Evolutionary conservation across 495 filamentous ascomycete species (phyloP).

Genomic region (Tuber indicum): DNA sequence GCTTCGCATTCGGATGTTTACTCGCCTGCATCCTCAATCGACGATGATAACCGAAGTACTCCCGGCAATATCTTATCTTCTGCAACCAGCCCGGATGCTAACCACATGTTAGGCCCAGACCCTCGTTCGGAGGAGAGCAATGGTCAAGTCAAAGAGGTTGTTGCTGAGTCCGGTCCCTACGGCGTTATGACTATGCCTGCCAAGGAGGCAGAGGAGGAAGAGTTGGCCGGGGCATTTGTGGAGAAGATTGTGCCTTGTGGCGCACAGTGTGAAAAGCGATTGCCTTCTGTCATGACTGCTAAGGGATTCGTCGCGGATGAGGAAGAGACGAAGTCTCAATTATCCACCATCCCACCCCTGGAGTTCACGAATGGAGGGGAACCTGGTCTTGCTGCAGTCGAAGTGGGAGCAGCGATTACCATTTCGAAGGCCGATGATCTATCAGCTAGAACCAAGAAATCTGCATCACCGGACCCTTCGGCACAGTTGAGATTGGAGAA

Average conservation of each 20-base stretch:
- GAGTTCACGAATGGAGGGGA: constrained; percentile 11
- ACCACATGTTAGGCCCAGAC: constrained; percentile 33
- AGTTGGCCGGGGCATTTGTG: constrained; percentile 4
- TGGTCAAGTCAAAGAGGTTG: constrained; percentile 15
- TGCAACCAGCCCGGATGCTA: constrained; percentile 41
- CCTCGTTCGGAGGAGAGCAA: constrained; percentile 6
- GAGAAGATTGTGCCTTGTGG: constrained; percentile 13
- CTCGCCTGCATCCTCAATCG: constrained; percentile 38
- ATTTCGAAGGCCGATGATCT: constrained; percentile 1
- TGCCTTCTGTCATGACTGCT: constrained; percentile 22
- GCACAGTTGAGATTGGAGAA: constrained; percentile 40
- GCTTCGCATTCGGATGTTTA: constrained; percentile 27
- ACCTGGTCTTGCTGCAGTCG: neutral
- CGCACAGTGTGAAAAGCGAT: neutral
- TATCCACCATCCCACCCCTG: constrained; percentile 16
- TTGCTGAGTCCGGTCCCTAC: constrained; percentile 19
- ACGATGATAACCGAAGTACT: constrained; percentile 27
- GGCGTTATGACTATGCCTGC: constrained; percentile 6
- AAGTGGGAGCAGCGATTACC: constrained; percentile 8
- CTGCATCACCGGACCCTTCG: constrained; percentile 37
- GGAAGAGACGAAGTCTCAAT: constrained; percentile 8
- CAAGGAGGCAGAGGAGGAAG: constrained; percentile 10
- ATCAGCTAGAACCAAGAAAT: constrained; percentile 13
- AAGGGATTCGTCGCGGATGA: constrained; percentile 17
- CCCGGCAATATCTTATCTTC: constrained; percentile 36